Evolutionary conservation across 768 basidiomycete species (phyloP), one percentile per base, ranked within the genome.

Genomic region (Panaeolus cyanescens): DNA sequence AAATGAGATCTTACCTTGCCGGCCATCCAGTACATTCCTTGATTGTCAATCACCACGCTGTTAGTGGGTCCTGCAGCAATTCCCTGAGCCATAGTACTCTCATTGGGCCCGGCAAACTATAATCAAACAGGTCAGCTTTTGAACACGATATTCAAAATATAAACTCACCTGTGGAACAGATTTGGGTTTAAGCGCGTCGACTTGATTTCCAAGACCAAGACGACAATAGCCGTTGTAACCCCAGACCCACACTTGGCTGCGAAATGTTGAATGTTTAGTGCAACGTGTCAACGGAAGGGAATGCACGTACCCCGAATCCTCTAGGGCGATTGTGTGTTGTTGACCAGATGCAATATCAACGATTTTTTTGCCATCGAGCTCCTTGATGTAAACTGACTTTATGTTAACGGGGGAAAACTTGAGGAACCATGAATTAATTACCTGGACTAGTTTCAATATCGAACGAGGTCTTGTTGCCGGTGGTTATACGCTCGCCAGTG

Each of bases 221-320:
- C 96, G 87, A 64, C 94, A 95, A 71, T 97, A 96, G 8, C 92
- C 93, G 60, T 92, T 93, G 70, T 90, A 93, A 5, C 93, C 93
- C 91, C 92, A 95, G 5, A 90, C 88, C 67, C 91, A 92, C 6
- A 92, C 89, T 55, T 87, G 72, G 1, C 92, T 93, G 62, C 25
- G 34, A 67, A 30, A n/a, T 1, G 45, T 25, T 32, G 8, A 25
- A 3, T 20, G 31, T 36, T 55, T n/a, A 32, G 30, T 30, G 17
- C 19, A 42, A 30, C 30, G n/a, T 25, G 30, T 10, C n/a, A 37
- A 34, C 17, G 22, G 54, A 53, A 32, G 33, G n/a, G 55, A 55
- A 25, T 56, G 53, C 45, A 73, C 82, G 55, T 63, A 87, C 91
- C 94, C 93, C 32, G 88, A 83, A 5, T 82, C 77, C 72, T 93